Percentiles rank a stretch among this genome's conserved stretches.
Conservation (phyloP, 352 stramenopile genomes). For the Pythium biforme region DNA sequence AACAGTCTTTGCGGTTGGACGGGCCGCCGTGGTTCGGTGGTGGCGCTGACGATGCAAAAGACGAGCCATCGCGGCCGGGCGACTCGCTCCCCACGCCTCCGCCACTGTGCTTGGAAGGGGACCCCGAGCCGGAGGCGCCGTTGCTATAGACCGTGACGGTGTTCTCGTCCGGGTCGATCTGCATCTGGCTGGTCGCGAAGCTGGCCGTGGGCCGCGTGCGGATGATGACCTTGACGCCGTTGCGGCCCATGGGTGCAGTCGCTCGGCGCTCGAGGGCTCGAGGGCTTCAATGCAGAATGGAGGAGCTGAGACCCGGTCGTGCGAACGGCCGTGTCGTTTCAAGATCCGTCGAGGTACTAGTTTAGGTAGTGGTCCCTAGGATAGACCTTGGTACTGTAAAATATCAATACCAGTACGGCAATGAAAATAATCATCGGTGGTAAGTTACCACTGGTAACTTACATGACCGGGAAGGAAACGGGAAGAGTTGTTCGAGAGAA, state of each 20-base stretch:
- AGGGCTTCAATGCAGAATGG: too few relatives aligned
- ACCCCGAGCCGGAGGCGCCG: slow-evolving; percentile 16
- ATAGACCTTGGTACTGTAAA: too few relatives aligned
- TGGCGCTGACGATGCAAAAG: background rate
- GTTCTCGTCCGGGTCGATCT: slow-evolving; percentile 79
- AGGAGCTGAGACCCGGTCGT: too few relatives aligned
- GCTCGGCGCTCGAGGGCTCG: background rate
- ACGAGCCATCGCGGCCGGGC: slow-evolving; percentile 5
- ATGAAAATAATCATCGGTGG: too few relatives aligned
- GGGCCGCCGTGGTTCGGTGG: slow-evolving; percentile 27
- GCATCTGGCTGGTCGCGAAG: slow-evolving; percentile 72
- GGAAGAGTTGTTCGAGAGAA: too few relatives aligned
- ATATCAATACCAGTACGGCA: too few relatives aligned
- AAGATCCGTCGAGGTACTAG: background rate
- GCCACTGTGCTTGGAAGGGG: slow-evolving; percentile 33
- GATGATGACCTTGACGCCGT: slow-evolving; percentile 86
- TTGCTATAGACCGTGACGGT: slow-evolving; percentile 60
- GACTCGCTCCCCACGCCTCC: too few relatives aligned
- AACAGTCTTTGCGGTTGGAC: slow-evolving; percentile 80
- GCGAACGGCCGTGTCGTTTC: background rate
- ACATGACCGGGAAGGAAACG: too few relatives aligned
- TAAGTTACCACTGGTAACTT: too few relatives aligned
- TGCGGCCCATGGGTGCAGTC: slow-evolving; percentile 38
- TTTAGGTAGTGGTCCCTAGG: background rate
- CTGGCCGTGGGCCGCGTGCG: slow-evolving; percentile 73